Evolutionary conservation across 805 yeast genomes (phyloP), one percentile per base, ranked within the genome.

Genomic region (Candida arabinofermentans): DNA sequence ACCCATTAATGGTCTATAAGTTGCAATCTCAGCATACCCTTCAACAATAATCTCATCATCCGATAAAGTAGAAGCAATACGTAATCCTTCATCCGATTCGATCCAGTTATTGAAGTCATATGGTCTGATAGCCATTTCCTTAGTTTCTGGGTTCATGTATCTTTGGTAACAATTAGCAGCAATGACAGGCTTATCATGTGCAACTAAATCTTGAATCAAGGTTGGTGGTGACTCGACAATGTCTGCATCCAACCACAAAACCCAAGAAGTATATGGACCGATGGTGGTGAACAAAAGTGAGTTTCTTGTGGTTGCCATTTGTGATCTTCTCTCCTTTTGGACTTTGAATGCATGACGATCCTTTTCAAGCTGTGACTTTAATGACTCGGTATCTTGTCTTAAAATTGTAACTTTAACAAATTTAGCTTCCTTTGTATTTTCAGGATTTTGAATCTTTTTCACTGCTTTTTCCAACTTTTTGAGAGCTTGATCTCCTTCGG

Each of bases 101-200:
- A 81, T 83, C 99, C 99, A 93, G 64, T 93, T 91, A 69, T 93
- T 93, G 72, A 74, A 91, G 64, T 93, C 99, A 61, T 93, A 93
- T 5, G 98, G 93, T 55, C 98, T 75, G 48, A 85, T 80, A 21
- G 75, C 66, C 10, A 66, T 61, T 43, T 74, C 67, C 48, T 77
- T 69, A 46, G 79, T 75, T 17, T 66, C 64, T 18, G 77, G 78
- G 53, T 87, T 83, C 40, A 54, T 71, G 62, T 67, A 90, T 54
- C 95, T 71, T 70, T 93, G 99, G 66, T 79, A 93, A 52, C 95
- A 95, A 64, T 93, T 93, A 18, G 98, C 97, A 2, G 93, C 84
- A 23, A 93, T 64, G 9, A 93, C 85, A 3, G 96, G 88, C 62
- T 84, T 87, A 62, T 91, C 79, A 64, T 89, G 96, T 9, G 72